Conservation (phyloP, 352 stramenopile species). For the Thalassiosira delicatula region DNA sequence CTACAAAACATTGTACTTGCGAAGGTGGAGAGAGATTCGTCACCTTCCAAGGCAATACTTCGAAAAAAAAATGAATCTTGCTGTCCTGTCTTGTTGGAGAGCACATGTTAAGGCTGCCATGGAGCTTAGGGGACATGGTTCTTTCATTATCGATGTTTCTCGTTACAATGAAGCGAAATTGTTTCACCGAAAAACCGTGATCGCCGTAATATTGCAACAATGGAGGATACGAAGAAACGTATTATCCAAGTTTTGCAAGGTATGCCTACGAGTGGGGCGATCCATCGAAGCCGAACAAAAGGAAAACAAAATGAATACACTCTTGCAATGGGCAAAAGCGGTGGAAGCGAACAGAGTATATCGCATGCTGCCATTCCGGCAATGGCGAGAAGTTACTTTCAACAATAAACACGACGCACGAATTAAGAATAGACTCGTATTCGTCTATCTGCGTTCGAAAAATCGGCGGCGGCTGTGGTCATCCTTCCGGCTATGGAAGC, state of each 20-base stretch:
- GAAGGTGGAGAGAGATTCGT: background rate
- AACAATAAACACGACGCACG: background rate
- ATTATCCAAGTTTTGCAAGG: constrained; percentile 1
- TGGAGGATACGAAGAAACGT: background rate
- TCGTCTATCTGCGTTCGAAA: constrained; percentile 9
- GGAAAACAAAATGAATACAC: background rate
- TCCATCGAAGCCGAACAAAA: background rate
- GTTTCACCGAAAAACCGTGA: background rate
- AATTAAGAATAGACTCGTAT: constrained; percentile 7
- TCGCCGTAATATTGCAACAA: background rate
- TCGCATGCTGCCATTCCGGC: background rate
- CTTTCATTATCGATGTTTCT: background rate
- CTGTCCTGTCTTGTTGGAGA: background rate
- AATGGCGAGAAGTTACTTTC: constrained; percentile 10
- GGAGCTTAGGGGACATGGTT: background rate
- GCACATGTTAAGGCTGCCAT: background rate
- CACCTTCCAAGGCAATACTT: background rate
- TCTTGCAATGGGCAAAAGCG: background rate
- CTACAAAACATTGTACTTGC: constrained; percentile 12
- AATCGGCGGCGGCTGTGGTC: background rate
- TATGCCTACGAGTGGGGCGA: background rate
- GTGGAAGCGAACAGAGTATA: constrained; percentile 2
- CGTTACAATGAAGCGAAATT: background rate
- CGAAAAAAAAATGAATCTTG: background rate
- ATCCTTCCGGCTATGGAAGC: constrained; percentile 11